Base-by-base conservation (phyloP, 257 asterid species). In the Plantago elongata region DNA sequence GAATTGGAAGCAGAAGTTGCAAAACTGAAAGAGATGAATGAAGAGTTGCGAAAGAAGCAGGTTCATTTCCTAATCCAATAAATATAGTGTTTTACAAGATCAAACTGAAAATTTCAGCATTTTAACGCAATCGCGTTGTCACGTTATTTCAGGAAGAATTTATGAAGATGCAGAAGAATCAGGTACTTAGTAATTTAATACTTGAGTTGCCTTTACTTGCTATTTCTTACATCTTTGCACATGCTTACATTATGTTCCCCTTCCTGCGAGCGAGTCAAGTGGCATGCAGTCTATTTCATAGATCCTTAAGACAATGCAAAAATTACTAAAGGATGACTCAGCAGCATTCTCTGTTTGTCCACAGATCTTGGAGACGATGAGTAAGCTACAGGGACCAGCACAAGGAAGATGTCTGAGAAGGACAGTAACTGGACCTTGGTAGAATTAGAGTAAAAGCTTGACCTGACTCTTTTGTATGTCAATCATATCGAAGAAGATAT, bases 1-100 rank as follows among this genome's bases (percentile, higher is more conserved):
- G 96, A 91, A 66, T 70, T 91, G 85, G 98, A 91, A 81, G 88
- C 92, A 65, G 98, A 91, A 77, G 88, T 91, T 18, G 95, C 87
- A 9, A 79, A 83, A 68, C 96, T 91, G 58, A 79, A 75, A 75
- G 84, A 88, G 74, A 50, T 79, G 67, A 91, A 91, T 60, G 65
- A 77, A 27, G 91, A 88, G 76, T 74, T 91, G 84, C 83, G 76
- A 69, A 88, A 67, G 63, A 88, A 81, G 68, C 94, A 91, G 95
- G 98, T 88, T 45, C 22, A 48, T 60, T n/a, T 18, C 27, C 56
- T 45, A 67, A 62, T 29, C 61, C 67, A 13, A 13, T 73, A 37
- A 62, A 61, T 34, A 22, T 59, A 43, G 13, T 45, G n/a, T 38
- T 61, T 10, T 17, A 27, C 43, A 37, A 60, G 22, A 22, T 52